Evolutionary conservation across 305 asterid genomes (phyloP).

Genomic region (Plantago coronopus): DNA sequence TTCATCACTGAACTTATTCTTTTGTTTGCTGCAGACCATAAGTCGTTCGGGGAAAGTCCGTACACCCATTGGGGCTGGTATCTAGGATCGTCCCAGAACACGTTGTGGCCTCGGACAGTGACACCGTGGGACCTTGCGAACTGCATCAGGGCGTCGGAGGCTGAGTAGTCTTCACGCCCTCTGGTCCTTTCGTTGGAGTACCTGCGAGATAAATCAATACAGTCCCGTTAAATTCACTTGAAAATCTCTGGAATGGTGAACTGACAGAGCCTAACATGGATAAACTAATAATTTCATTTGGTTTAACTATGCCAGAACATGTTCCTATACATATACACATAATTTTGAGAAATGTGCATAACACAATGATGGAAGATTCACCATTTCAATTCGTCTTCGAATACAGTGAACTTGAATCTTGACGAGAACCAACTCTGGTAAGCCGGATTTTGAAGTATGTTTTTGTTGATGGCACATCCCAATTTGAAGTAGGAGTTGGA

Average conservation of each 20-base stretch:
- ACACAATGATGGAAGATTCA: too few relatives aligned
- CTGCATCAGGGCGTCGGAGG: conserved; percentile 43
- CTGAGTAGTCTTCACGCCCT: conserved; percentile 32
- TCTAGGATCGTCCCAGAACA: conserved; percentile 55
- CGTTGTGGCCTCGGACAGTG: conserved; percentile 66
- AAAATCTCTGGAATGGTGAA: too few relatives aligned
- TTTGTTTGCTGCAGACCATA: conserved; percentile 25
- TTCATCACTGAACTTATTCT: conserved; percentile 37
- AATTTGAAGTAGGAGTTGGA: conserved; percentile 24
- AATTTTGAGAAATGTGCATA: too few relatives aligned
- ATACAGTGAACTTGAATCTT: conserved; percentile 36
- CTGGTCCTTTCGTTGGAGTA: conserved; percentile 22
- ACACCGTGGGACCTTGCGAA: conserved; percentile 31
- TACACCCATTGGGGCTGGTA: conserved; percentile 45
- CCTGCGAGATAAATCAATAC: background rate
- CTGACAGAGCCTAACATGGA: too few relatives aligned
- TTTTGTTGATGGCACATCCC: conserved; percentile 32
- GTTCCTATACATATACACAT: too few relatives aligned
- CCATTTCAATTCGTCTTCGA: conserved; percentile 55
- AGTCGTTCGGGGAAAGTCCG: conserved; percentile 18
- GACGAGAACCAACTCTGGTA: conserved; percentile 41
- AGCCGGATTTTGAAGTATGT: conserved; percentile 26
- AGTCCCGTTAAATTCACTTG: too few relatives aligned
- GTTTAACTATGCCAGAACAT: background rate
- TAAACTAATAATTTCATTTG: too few relatives aligned